Evolutionary conservation across 306 rosid genomes (phyloP).

Genomic region (Arachis stenosperma): DNA sequence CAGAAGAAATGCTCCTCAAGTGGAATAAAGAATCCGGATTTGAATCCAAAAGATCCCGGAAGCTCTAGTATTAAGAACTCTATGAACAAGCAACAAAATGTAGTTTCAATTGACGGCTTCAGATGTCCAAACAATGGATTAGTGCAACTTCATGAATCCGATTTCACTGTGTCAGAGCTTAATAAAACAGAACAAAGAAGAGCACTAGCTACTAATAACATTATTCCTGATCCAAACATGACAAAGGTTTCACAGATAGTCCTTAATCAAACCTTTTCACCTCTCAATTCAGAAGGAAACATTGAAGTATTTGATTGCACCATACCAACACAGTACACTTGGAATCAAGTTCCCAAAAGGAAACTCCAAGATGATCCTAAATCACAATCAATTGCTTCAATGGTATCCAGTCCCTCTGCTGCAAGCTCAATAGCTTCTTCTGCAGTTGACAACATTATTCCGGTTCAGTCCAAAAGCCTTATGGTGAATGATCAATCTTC

Average conservation of each 20-base stretch:
- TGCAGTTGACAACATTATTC: slow-evolving; percentile 38
- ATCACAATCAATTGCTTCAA: slow-evolving; percentile 48
- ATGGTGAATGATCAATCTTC: slow-evolving; percentile 47
- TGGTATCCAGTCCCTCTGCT: slow-evolving; percentile 46
- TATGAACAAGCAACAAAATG: slow-evolving; percentile 50
- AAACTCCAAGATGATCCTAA: slow-evolving; percentile 46
- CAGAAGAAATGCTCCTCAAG: slow-evolving; percentile 49
- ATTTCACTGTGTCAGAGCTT: slow-evolving; percentile 53
- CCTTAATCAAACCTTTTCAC: slow-evolving; percentile 46
- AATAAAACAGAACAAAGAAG: slow-evolving; percentile 40
- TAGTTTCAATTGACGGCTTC: slow-evolving; percentile 50
- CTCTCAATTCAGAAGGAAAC: slow-evolving; percentile 54
- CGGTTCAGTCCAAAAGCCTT: slow-evolving; percentile 47
- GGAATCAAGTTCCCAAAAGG: slow-evolving; percentile 49
- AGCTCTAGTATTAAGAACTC: slow-evolving; percentile 52
- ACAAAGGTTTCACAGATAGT: slow-evolving; percentile 41
- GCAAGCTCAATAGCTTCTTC: slow-evolving; percentile 42
- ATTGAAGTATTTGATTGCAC: slow-evolving; percentile 47
- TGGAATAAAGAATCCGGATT: slow-evolving; percentile 58
- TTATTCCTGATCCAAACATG: slow-evolving; percentile 45
- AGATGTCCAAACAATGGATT: slow-evolving; percentile 39
- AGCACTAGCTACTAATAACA: slow-evolving; percentile 27
- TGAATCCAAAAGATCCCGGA: slow-evolving; percentile 55
- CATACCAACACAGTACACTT: slow-evolving; percentile 45
- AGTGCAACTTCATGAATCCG: slow-evolving; percentile 51